Conservation (phyloP, 139 green algal species). For the Chlorella sp. region DNA sequence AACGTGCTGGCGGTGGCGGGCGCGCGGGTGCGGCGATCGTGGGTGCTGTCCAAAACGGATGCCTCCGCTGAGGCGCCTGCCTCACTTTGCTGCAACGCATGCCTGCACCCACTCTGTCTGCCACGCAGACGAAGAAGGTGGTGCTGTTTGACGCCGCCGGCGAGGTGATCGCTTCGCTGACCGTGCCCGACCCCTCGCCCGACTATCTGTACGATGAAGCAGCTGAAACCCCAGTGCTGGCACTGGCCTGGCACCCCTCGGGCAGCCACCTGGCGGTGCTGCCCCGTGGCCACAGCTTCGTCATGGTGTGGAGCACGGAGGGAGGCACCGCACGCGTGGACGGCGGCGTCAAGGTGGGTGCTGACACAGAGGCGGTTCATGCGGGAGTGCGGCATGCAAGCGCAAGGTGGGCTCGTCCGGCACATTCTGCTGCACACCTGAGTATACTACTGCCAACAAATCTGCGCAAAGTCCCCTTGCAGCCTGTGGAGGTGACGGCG, state of each 20-base stretch:
- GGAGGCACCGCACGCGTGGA: constrained; percentile 74
- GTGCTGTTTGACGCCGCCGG: not conserved
- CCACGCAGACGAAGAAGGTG: constrained; percentile 16
- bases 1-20: constrained; percentile 15
- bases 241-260: constrained; percentile 64
- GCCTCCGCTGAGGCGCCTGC: too few species aligned
- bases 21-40: not conserved
- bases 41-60: too few species aligned
- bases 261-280: constrained; percentile 76
- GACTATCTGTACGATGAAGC: constrained; percentile 27
- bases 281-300: constrained; percentile 62
- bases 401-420: too few species aligned
- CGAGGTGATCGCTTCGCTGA: not conserved
- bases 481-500: constrained; percentile 48
- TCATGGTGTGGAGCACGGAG: constrained; percentile 67
- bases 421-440: too few species aligned
- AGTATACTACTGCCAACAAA: too few species aligned
- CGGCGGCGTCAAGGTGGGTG: constrained; percentile 70
- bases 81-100: too few species aligned
- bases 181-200: not conserved
- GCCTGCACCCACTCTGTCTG: not conserved
- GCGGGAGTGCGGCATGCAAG: too few species aligned
- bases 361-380: too few species aligned
- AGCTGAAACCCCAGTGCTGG: not conserved
- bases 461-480: too few species aligned